Evolutionary conservation across 1,139 yeast species (phyloP), one percentile per base, ranked within the genome.

Genomic region (Keqinozyma sinolaborantium): DNA sequence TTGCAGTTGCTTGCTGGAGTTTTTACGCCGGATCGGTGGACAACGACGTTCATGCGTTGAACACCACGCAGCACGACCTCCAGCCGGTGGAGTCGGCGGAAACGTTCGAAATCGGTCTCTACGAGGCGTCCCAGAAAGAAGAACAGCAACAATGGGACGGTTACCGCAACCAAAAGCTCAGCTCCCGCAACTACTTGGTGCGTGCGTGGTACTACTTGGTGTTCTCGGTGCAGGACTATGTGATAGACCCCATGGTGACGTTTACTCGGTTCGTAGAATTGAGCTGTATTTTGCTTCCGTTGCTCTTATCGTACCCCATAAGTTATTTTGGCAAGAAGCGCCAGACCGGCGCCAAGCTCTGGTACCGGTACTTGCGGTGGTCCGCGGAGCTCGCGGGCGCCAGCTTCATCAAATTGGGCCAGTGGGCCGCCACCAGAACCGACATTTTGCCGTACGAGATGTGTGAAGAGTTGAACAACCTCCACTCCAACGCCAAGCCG

Each of bases 401-500:
- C 2, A 83, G 95, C 5, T 92, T 92, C 56, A 86, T 92, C 40
- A 92, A 92, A 57, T 70, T 92, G 41, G 98, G 97, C 3, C 98
- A 94, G 64, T 92, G 99, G 99, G 98, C 98, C 0, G 97, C 97
- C 3, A 84, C 96, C n/a, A 74, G 99, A 59, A 85, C 95, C 0
- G 99, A 92, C 57, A 84, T 92, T 25, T 90, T 92, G 58, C 83
- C 96, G 2, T 66, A 64, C 32, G 86, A 75, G 29, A 60, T 92
- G 58, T 92, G 98, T 56, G 75, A 75, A 15, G 92, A 85, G 50
- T 61, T 92, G 48, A 77, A 87, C 3, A 63, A 75, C 23, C 63
- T 92, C 34, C 98, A 92, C 54, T 85, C 96, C 10, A 79, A 86
- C 51, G 90, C 92, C 10, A 77, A 73, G 36, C 73, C 85, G 4